Percentiles rank a stretch among this genome's conserved stretches.
phyloP scores from a whole-genome alignment of 768 basidiomycete species.

The Lyophyllum semitale region DNA sequence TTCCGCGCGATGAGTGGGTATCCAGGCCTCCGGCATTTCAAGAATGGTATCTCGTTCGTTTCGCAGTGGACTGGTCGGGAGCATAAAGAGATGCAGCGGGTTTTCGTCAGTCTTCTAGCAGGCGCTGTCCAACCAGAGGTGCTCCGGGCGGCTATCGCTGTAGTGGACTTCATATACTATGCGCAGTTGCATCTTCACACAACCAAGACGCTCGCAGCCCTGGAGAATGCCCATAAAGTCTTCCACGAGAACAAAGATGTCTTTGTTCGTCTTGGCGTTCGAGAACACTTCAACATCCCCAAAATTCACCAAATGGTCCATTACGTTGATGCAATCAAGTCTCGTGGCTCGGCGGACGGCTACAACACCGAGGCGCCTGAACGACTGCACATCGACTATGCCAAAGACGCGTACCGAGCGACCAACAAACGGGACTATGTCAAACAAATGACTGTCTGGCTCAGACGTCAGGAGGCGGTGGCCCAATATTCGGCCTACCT shows the following conservation, averaged over 20 bases:
- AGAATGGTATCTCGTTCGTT: neutral
- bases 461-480: conserved; percentile 26
- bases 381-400: conserved; percentile 39
- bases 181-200: conserved; percentile 23
- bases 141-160: conserved; percentile 13
- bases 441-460: conserved; percentile 27
- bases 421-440: conserved; percentile 25
- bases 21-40: conserved; percentile 12
- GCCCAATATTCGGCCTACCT: conserved; percentile 6
- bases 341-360: conserved; percentile 23
- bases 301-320: conserved; percentile 33
- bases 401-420: conserved; percentile 29
- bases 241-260: conserved; percentile 30
- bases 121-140: conserved; percentile 7
- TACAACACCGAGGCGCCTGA: conserved; percentile 32
- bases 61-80: conserved; percentile 3
- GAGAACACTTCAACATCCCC: conserved; percentile 34
- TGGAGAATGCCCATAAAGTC: conserved; percentile 17
- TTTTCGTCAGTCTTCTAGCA: conserved; percentile 15
- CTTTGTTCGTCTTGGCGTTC: conserved; percentile 21
- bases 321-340: conserved; percentile 26
- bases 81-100: conserved; percentile 22
- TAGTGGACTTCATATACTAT: conserved; percentile 33
- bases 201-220: conserved; percentile 15
- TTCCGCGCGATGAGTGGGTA: conserved; percentile 30